A percentile compares a stretch with the other conserved stretches of the same genome.
Conservation (phyloP, 129 eudicot species). For the Tagetes patula region DNA sequence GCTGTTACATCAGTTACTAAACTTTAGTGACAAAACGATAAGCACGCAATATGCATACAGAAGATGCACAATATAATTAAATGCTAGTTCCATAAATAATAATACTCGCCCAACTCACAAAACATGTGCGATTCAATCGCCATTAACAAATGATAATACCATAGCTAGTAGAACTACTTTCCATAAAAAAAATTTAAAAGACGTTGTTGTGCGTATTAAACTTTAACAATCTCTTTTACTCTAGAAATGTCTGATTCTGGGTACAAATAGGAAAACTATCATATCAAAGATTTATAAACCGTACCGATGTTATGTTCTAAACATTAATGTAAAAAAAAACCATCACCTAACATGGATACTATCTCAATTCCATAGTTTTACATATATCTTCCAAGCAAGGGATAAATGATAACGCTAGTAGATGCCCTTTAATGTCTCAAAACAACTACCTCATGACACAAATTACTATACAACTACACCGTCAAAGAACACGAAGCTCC, state of each 20-base stretch:
- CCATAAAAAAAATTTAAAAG: neutral
- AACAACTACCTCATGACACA: neutral
- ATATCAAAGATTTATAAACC: neutral
- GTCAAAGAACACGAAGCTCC: conserved; percentile 10
- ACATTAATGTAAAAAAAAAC: neutral
- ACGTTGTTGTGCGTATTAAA: neutral
- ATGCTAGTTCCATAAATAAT: neutral
- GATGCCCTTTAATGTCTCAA: neutral
- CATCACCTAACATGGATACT: conserved; percentile 1
- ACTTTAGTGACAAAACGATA: conserved; percentile 24
- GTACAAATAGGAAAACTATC: conserved; percentile 13
- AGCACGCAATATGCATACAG: neutral
- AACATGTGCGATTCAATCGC: neutral
- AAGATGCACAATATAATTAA: neutral
- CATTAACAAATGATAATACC: neutral
- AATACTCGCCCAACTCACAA: neutral
- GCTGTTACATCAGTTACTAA: conserved; percentile 54
- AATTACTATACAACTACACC: conserved; percentile 9
- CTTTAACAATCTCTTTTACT: neutral
- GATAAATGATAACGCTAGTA: neutral
- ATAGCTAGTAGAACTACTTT: neutral
- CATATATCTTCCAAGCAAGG: neutral
- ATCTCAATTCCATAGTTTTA: conserved; percentile 10
- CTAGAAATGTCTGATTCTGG: neutral
- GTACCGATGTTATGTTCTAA: conserved; percentile 6